phyloP scores from a whole-genome alignment of 2,329 filamentous ascomycete species.

The Talaromyces sp. region DNA sequence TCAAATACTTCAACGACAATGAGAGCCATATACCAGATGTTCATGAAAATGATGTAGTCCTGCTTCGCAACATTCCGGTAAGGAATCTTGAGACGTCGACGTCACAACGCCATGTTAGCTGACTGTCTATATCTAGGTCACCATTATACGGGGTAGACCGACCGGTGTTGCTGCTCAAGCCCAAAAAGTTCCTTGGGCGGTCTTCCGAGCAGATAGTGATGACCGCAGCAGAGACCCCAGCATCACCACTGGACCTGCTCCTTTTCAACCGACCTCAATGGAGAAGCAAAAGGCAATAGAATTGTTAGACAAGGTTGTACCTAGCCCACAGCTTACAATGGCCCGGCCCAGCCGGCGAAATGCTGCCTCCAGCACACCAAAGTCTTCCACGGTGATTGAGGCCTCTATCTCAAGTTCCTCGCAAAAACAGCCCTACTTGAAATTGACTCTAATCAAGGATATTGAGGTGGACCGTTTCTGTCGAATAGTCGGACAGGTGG shows the following conservation, averaged over 20 bases:
- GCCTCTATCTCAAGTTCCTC: conserved; percentile 4
- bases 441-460: conserved; percentile 67
- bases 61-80: conserved; percentile 63
- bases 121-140: conserved; percentile 18
- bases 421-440: conserved; percentile 2
- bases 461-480: conserved; percentile 60
- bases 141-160: conserved; percentile 19
- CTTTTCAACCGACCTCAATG: conserved; percentile 27
- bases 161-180: conserved; percentile 32
- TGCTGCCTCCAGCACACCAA: background rate
- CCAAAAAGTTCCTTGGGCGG: conserved; percentile 35
- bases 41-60: conserved; percentile 63
- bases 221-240: conserved; percentile 19
- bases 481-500: conserved; percentile 72
- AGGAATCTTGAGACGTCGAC: conserved; percentile 9
- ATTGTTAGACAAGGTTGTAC: conserved; percentile 27
- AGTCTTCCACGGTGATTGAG: conserved; percentile 10
- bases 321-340: background rate
- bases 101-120: background rate
- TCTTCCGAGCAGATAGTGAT: conserved; percentile 35
- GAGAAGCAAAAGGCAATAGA: conserved; percentile 34
- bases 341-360: conserved; percentile 4
- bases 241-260: conserved; percentile 32
- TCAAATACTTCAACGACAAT: conserved; percentile 64
- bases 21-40: conserved; percentile 49